Conservation (phyloP, 257 asterid genomes). For the Misopates orontium region DNA sequence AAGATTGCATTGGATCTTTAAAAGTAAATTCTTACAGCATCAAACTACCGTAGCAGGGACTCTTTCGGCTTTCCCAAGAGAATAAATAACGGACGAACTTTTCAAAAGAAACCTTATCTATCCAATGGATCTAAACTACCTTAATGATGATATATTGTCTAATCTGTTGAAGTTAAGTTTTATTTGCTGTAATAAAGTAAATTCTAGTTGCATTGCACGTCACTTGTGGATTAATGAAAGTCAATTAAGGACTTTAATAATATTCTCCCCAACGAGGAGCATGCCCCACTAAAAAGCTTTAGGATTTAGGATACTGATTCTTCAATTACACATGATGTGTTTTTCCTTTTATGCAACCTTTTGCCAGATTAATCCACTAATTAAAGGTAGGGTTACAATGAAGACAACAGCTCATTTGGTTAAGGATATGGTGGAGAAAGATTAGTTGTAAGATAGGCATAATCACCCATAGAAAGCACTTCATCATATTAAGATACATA, state of each 20-base stretch:
- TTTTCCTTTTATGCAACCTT: conserved; percentile 23
- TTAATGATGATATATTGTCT: conserved; percentile 11
- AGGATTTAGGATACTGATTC: background rate
- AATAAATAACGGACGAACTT: conserved; percentile 11
- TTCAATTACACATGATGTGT: conserved; percentile 1
- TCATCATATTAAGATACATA: too few relatives aligned
- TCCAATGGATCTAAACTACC: conserved; percentile 27
- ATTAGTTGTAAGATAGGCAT: too few relatives aligned
- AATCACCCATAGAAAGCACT: too few relatives aligned
- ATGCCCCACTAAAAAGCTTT: conserved; percentile 26
- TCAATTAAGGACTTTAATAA: conserved; percentile 11
- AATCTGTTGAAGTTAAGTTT: background rate
- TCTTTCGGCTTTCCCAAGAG: conserved; percentile 45
- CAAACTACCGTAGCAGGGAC: conserved; percentile 33
- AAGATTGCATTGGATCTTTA: conserved; percentile 28
- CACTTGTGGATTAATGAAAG: conserved; percentile 21
- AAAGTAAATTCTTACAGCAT: conserved; percentile 25
- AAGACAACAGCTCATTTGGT: conserved; percentile 30
- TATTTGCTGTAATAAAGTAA: conserved; percentile 28
- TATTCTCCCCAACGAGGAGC: conserved; percentile 24
- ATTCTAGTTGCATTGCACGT: conserved; percentile 28
- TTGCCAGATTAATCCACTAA: conserved; percentile 34
- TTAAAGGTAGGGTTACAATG: conserved; percentile 26
- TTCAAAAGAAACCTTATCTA: background rate
- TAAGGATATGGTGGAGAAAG: too few relatives aligned